A percentile compares a stretch with the other conserved stretches of the same genome.
Conservation (phyloP, 1,284 basidiomycete genomes). For the Cutaneotrichosporon sp. region DNA sequence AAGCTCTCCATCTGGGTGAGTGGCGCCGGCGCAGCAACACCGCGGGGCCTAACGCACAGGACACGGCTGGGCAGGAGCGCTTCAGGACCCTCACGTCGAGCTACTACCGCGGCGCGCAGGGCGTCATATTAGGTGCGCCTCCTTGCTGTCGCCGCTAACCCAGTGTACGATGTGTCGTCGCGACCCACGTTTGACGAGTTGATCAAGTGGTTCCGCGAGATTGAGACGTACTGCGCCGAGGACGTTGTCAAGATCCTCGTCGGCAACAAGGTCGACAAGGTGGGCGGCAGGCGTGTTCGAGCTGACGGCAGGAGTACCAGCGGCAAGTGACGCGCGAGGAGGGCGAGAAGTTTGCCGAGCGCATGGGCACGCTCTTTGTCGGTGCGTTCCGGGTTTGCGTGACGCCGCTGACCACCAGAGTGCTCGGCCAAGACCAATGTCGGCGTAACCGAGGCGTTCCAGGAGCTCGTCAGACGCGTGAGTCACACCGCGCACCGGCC, state of each 20-base stretch:
- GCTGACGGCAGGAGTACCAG: slow-evolving; percentile 56
- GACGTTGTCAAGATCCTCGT: slow-evolving; percentile 95
- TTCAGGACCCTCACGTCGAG: slow-evolving; percentile 98
- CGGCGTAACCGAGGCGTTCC: slow-evolving; percentile 77
- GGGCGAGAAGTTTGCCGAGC: slow-evolving; percentile 75
- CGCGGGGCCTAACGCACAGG: slow-evolving; percentile 59
- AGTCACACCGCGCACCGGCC: slow-evolving; percentile 9
- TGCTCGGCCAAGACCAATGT: slow-evolving; percentile 78
- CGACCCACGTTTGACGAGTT: slow-evolving; percentile 89
- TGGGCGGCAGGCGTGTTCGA: slow-evolving; percentile 41
- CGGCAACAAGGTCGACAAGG: slow-evolving; percentile 93
- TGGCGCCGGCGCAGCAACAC: background rate
- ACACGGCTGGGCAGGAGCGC: slow-evolving; percentile 94
- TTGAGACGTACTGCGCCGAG: slow-evolving; percentile 86
- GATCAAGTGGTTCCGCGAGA: slow-evolving; percentile 88
- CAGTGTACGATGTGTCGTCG: slow-evolving; percentile 90
- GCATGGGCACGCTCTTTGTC: slow-evolving; percentile 80
- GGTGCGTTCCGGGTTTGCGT: slow-evolving; percentile 75
- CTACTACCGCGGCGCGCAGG: slow-evolving; percentile 71
- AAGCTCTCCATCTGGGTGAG: slow-evolving; percentile 61
- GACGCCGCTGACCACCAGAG: slow-evolving; percentile 40
- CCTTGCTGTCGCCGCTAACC: background rate
- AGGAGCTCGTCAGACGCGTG: slow-evolving; percentile 70
- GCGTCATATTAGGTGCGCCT: slow-evolving; percentile 75
- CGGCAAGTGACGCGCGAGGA: slow-evolving; percentile 81